Evolutionary conservation across 495 filamentous ascomycete species (phyloP), one percentile per base, ranked within the genome.

Genomic region (Tricharina praecox): DNA sequence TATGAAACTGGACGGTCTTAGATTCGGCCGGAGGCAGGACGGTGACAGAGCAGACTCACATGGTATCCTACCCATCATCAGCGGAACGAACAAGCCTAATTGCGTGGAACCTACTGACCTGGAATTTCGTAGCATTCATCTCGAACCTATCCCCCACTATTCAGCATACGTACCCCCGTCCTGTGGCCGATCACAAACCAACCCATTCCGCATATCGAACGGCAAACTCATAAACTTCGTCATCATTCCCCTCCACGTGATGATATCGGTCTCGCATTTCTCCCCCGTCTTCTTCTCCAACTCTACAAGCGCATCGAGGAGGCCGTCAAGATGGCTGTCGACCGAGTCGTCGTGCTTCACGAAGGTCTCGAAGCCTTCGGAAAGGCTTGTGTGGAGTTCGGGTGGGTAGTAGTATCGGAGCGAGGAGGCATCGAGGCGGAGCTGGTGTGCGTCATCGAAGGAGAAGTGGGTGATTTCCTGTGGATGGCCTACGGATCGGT

Each of bases 201-300:
- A 90, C 84, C 80, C 81, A 65, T 85, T 78, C 64, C 81, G 73
- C 48, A 79, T 70, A 50, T 88, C 81, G 62, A 79, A 95, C 4
- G 85, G 84, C 1, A 79, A 70, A 2, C 79, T 73, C 75, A 96
- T 75, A 48, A 97, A 86, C 84, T 95, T 99, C 47, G 90, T 96
- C 82, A 99, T 84, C 85, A 99, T 95, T 18, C 90, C 90, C 55
- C 90, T 68, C 88, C 88, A 99, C 0, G 88, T 95, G 38, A 96
- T 72, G 36, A 99, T 60, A 50, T 94, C 79, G 7, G 79, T 78
- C 35, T 82, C 75, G 26, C 78, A 77, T 57, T 67, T 76, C 55
- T 74, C 72, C 8, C 71, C 72, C 4, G 70, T 75, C 47, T 75
- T 68, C 56, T 74, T 67, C 62, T 96, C 90, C 28, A 81, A 66